Base-by-base conservation (phyloP, 495 filamentous ascomycete species). In the Xanthoparmelia taractica region DNA sequence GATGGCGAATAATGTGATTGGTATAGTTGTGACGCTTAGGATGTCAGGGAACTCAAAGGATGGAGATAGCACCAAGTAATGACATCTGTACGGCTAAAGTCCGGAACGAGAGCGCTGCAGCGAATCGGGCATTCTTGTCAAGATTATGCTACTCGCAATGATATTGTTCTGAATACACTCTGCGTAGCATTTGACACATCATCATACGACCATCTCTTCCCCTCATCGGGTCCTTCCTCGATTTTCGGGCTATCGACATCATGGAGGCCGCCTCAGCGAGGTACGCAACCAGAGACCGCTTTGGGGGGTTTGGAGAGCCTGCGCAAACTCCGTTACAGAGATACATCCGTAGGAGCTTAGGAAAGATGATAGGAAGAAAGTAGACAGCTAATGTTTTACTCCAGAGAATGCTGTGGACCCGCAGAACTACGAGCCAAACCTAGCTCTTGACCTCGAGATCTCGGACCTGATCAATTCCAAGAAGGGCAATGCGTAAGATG, bases 221-320 rank as follows among this genome's bases (percentile, higher is more conserved):
- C 25, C 23, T 6, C 25, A 52, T 17, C 11, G 4, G 29, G 10
- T 38, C 1, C 7, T 23, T 12, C 17, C 37, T 10, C 23, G 31
- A 10, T 11, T 13, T 23, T 27, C 57, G 23, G 27, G 12, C 33
- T 59, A 6, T 4, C 25, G 33, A 29, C 25, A 47, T 27, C 13
- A 71, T 97, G 93, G 94, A 97, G 85, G 93, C 95, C 67, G 87
- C 91, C 67, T 95, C 93, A 69, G 92, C 93, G 76, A 86, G 95
- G 65, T 95, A 92, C 81, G 93, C 93, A 71, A 88, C 92, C 67
- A 85, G 94, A 77, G 94, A 97, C 82, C 92, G 93, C 74, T 97
- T 93, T 80, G 87, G 87, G 77, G 85, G 84, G 72, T 87, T 87
- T 76, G 87, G 84, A 72, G 86, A 89, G 68, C 85, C 87, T 63